These are phyloP conservation scores for Guillardia theta DNA, from an alignment of 78 protist species.

Conservation along the genomic window DNA sequence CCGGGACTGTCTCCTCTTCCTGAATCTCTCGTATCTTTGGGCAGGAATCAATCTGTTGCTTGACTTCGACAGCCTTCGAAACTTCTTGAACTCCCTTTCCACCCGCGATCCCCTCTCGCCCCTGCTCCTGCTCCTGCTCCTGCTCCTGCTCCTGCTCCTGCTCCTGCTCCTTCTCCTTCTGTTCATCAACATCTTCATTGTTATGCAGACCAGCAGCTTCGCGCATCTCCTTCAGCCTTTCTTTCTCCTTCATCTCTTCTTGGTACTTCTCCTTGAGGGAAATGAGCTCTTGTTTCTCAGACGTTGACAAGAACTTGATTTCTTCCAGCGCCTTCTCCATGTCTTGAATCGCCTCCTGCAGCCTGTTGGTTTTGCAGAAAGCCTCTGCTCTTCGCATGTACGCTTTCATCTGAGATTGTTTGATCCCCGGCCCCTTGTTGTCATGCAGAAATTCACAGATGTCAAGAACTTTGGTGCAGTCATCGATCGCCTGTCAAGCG, in stretches of 20 bases:
- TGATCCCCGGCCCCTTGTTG: not conserved
- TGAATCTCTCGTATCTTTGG: too few relatives aligned
- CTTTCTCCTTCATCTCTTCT: not conserved
- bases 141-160: not conserved
- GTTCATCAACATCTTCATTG: not conserved
- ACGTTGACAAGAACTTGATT: not conserved
- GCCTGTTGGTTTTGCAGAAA: not conserved
- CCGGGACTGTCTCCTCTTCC: too few relatives aligned
- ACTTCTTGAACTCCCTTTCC: too few relatives aligned
- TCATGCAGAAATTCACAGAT: not conserved
- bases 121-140: not conserved
- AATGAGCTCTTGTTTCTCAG: not conserved
- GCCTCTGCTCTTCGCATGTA: not conserved
- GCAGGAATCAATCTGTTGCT: too few relatives aligned
- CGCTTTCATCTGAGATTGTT: not conserved
- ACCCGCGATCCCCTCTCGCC: not conserved
- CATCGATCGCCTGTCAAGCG: not conserved
- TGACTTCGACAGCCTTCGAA: too few relatives aligned
- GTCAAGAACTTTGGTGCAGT: constrained; percentile 9
- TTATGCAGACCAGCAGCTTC: not conserved
- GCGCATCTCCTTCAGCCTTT: not conserved
- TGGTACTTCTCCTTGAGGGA: not conserved
- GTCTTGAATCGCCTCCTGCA: not conserved
- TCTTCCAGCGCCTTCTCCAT: not conserved
- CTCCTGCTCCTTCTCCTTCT: not conserved